A percentile compares a stretch with the other conserved stretches of the same genome.
These are phyloP conservation scores for Capsella rubella DNA, from an alignment of 441 rosid genomes.

Conservation along the genomic window DNA sequence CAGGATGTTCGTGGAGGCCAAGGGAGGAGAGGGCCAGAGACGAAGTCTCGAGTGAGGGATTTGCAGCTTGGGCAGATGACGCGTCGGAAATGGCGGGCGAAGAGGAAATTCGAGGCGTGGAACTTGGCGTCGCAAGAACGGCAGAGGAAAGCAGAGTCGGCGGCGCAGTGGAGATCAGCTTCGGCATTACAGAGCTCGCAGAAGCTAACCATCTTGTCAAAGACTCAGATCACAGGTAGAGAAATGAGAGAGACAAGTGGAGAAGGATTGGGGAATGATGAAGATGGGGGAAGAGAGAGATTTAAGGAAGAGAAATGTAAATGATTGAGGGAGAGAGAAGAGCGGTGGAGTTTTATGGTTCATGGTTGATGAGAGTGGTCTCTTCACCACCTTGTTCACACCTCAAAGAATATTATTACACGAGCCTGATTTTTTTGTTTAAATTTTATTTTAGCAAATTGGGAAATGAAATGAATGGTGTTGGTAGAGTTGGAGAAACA, in stretches of 20 bases:
- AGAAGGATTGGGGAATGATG: neutral
- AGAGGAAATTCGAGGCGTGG: conserved; percentile 72
- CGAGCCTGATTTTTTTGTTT: neutral
- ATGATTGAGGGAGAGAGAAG: conserved; percentile 32
- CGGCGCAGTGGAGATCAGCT: conserved; percentile 58
- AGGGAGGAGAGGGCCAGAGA: conserved; percentile 46
- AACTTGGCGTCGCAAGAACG: conserved; percentile 57
- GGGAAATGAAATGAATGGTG: conserved; percentile 42
- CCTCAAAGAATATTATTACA: neutral
- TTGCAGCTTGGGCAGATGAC: conserved; percentile 53
- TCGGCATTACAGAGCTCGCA: conserved; percentile 63
- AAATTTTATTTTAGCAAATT: neutral
- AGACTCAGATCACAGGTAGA: neutral
- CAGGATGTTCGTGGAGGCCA: conserved; percentile 31
- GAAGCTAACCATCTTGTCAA: conserved; percentile 1
- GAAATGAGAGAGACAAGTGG: conserved; percentile 1
- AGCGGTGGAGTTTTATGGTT: conserved; percentile 40
- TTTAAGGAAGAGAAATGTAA: conserved; percentile 13
- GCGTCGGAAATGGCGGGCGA: conserved; percentile 66
- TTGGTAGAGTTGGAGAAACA: conserved; percentile 1
- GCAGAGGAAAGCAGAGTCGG: conserved; percentile 75
- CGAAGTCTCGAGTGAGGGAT: conserved; percentile 42
- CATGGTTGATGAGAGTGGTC: conserved; percentile 33
- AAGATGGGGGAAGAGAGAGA: conserved; percentile 9
- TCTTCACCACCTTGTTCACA: neutral